A percentile compares a stretch with the other conserved stretches of the same genome.
Evolutionary conservation across 176 grass and related monocot species (phyloP).

Genomic region (Paspalum vaginatum): DNA sequence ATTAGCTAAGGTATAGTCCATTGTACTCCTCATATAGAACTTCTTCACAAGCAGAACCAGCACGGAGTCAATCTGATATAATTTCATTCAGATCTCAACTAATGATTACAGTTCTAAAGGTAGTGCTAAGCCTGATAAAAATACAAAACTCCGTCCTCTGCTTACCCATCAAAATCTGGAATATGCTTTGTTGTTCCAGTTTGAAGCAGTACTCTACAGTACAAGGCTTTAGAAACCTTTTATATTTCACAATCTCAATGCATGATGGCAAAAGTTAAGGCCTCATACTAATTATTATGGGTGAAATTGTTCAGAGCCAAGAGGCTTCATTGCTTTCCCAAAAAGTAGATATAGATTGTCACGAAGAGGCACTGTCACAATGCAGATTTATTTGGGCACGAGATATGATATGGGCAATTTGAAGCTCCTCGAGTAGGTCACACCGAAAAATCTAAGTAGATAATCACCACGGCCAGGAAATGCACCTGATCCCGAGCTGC

Average conservation of each 20-base stretch:
- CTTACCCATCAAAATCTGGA: not conserved
- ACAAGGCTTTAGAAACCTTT: not conserved
- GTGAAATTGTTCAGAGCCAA: not conserved
- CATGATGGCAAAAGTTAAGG: not conserved
- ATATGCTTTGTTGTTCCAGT: not conserved
- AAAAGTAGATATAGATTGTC: not conserved
- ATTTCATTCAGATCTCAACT: slow-evolving; percentile 8
- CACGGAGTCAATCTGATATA: not conserved
- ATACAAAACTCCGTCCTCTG: not conserved
- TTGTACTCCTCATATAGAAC: slow-evolving; percentile 5
- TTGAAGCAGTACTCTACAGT: slow-evolving; percentile 15
- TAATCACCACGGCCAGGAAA: slow-evolving; percentile 4
- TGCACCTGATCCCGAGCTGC: slow-evolving; percentile 90
- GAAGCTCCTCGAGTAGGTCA: not conserved
- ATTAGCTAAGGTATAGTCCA: slow-evolving; percentile 1
- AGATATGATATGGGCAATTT: slow-evolving; percentile 23
- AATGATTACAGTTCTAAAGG: not conserved
- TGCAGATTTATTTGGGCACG: not conserved
- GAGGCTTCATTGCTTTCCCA: not conserved
- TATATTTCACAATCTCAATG: not conserved
- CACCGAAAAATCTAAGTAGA: not conserved
- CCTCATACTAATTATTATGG: not conserved
- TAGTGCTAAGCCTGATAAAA: not conserved
- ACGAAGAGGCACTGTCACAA: not conserved
- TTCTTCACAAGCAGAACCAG: slow-evolving; percentile 2